Percentiles rank a stretch among this genome's conserved stretches.
Evolutionary conservation across 1,284 basidiomycete genomes (phyloP).

Genomic region (Coriolopsis trogii): DNA sequence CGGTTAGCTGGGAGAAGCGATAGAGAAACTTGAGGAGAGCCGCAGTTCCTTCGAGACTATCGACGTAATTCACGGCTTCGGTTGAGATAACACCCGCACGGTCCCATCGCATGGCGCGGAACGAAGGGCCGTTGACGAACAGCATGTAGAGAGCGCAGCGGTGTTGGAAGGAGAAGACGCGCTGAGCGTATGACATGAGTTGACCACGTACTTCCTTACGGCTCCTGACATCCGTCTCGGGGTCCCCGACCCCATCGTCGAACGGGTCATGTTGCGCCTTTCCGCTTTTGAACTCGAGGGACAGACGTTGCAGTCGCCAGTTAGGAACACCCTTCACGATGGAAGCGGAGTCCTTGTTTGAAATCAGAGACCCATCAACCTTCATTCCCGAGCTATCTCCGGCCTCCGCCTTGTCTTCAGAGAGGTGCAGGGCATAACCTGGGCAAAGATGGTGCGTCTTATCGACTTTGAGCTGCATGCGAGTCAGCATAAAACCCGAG

Average conservation of each 20-base stretch:
- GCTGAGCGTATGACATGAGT: not conserved
- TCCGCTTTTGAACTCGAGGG: slow-evolving; percentile 1
- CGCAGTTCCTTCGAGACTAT: not conserved
- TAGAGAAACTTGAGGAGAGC: slow-evolving; percentile 18
- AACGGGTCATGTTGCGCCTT: not conserved
- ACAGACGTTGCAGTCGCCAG: too few species aligned
- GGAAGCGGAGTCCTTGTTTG: too few species aligned
- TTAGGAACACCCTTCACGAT: too few species aligned
- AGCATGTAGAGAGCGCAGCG: not conserved
- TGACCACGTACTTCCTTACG: not conserved
- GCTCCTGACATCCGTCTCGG: not conserved
- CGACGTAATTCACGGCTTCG: not conserved
- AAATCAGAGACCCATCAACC: too few species aligned
- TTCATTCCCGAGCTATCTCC: too few species aligned
- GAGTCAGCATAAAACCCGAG: too few species aligned
- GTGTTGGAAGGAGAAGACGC: slow-evolving; percentile 1
- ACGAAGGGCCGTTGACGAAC: not conserved
- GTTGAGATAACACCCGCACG: not conserved
- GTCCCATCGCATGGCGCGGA: slow-evolving; percentile 7
- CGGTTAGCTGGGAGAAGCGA: slow-evolving; percentile 4
- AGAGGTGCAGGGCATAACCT: too few species aligned
- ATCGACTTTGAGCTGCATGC: too few species aligned
- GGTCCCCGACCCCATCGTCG: not conserved
- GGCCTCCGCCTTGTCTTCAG: too few species aligned
- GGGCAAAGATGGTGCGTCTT: too few species aligned